Evolutionary conservation across 1,284 basidiomycete genomes (phyloP).

Genomic region (Afroboletus lepidellus): DNA sequence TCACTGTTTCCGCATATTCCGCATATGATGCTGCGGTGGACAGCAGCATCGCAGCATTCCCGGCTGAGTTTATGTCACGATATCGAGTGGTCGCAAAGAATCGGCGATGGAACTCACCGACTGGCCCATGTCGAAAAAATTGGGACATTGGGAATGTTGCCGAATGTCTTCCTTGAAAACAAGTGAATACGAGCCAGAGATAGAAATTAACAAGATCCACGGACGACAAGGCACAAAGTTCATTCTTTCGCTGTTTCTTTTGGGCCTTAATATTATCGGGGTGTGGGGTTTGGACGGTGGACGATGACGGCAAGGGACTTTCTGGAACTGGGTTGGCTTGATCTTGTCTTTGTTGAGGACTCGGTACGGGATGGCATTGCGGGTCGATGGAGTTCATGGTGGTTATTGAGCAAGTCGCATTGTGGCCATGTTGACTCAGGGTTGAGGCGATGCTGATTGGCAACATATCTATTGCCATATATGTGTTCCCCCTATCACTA

Average conservation of each 20-base stretch:
- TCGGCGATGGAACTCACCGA: conserved; percentile 13
- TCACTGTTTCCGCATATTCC: conserved; percentile 21
- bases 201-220: background rate
- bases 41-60: conserved; percentile 14
- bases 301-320: background rate
- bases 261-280: background rate
- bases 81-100: background rate
- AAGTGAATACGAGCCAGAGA: background rate
- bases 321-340: background rate
- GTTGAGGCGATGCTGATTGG: background rate
- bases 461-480: no score
- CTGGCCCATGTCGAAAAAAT: conserved; percentile 18
- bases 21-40: conserved; percentile 16
- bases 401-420: conserved; percentile 12
- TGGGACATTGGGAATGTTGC: conserved; percentile 19
- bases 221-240: conserved; percentile 13
- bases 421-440: background rate
- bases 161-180: background rate
- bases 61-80: conserved; percentile 3
- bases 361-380: background rate
- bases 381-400: conserved; percentile 11
- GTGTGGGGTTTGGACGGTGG: background rate
- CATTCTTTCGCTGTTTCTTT: background rate
- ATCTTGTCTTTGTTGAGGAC: background rate
- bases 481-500: no score